Percentiles rank a stretch among this genome's conserved stretches.
Evolutionary conservation across 2,329 filamentous ascomycete species (phyloP).

Genomic region (Fusarium sp.): DNA sequence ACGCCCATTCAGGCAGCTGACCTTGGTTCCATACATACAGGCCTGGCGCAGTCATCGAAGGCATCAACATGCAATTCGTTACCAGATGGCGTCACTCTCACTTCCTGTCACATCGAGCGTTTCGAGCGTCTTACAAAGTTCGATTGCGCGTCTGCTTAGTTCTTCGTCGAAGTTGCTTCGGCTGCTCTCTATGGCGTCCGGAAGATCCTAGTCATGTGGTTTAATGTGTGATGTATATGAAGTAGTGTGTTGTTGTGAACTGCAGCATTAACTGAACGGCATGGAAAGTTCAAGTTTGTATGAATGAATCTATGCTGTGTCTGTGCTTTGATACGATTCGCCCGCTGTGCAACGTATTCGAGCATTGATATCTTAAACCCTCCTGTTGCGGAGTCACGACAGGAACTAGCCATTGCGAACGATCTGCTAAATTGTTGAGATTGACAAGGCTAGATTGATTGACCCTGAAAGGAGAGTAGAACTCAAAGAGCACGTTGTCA

Average conservation of each 20-base stretch:
- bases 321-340: neutral
- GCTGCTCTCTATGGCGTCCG: constrained; percentile 4
- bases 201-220: constrained; percentile 17
- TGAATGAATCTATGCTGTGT: constrained; percentile 15
- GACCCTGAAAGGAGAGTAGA: constrained; percentile 17
- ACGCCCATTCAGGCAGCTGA: constrained; percentile 30
- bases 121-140: constrained; percentile 33
- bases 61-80: constrained; percentile 32
- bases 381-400: neutral
- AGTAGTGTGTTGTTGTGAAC: constrained; percentile 9
- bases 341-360: neutral
- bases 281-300: neutral
- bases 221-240: neutral
- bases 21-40: constrained; percentile 6
- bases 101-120: constrained; percentile 24
- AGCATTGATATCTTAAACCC: neutral
- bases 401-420: neutral
- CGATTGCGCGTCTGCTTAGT: constrained; percentile 21
- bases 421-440: constrained; percentile 2
- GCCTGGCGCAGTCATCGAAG: constrained; percentile 20
- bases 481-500: constrained; percentile 23
- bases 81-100: constrained; percentile 40
- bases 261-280: constrained; percentile 1
- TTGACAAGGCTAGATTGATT: constrained; percentile 14
- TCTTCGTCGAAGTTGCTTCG: neutral